Evolutionary conservation across 495 filamentous ascomycete genomes (phyloP).

Genomic region (Paragyromitra xinjiangensis): DNA sequence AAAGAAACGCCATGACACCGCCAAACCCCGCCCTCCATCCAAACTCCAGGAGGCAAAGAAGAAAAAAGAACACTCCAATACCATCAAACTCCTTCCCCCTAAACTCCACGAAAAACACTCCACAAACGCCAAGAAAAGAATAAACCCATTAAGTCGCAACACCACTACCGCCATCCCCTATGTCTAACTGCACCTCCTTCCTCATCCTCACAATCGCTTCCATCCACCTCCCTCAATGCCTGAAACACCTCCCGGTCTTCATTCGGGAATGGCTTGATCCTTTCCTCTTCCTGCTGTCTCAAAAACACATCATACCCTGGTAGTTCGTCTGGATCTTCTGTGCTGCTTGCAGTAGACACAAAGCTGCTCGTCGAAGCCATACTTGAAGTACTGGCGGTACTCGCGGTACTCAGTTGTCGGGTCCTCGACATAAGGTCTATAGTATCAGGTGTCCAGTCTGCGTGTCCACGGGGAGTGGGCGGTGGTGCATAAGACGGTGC

Average conservation of each 20-base stretch:
- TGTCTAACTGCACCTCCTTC: neutral
- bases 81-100: neutral
- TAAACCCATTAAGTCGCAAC: neutral
- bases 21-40: neutral
- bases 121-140: neutral
- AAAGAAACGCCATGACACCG: neutral
- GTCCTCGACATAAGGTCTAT: neutral
- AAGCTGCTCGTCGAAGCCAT: conserved; percentile 14
- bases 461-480: conserved; percentile 1
- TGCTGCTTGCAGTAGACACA: conserved; percentile 5
- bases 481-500: conserved; percentile 15
- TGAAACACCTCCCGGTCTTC: conserved; percentile 21
- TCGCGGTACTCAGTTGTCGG: conserved; percentile 21
- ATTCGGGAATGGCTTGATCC: conserved; percentile 25
- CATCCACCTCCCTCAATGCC: conserved; percentile 26
- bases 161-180: conserved; percentile 24
- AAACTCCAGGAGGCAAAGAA: neutral
- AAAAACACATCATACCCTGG: conserved; percentile 8
- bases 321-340: neutral
- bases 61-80: neutral
- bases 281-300: conserved; percentile 18
- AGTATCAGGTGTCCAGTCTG: conserved; percentile 14
- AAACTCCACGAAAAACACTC: neutral
- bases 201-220: neutral
- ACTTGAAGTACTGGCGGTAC: neutral